A percentile compares a stretch with the other conserved stretches of the same genome.
phyloP scores from a whole-genome alignment of 2,329 filamentous ascomycete species.

The Thielaviopsis euricoi region DNA sequence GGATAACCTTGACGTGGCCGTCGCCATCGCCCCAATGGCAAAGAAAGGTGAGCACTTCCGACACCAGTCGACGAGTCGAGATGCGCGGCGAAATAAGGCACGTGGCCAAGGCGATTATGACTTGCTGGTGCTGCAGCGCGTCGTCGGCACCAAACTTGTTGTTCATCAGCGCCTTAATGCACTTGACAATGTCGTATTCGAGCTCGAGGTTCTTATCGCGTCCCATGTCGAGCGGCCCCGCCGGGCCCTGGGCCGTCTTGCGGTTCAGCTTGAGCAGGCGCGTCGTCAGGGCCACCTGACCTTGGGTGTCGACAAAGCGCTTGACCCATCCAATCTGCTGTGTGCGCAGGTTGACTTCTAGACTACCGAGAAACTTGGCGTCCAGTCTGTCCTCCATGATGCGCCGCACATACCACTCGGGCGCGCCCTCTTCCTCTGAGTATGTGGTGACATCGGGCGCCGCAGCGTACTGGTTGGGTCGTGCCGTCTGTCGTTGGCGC shows the following conservation, averaged over 20 bases:
- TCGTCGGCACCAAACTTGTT: constrained; percentile 98
- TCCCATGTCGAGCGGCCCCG: constrained; percentile 34
- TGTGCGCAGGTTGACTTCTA: constrained; percentile 87
- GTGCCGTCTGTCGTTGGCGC: constrained; percentile 62
- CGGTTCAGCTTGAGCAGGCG: constrained; percentile 88
- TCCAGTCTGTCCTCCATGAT: constrained; percentile 93
- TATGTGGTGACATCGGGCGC: constrained; percentile 55
- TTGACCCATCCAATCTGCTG: constrained; percentile 97
- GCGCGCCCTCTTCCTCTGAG: constrained; percentile 86
- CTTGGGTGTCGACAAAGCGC: constrained; percentile 91
- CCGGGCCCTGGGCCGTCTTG: constrained; percentile 58
- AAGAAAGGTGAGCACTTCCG: constrained; percentile 88
- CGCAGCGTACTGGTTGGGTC: constrained; percentile 48
- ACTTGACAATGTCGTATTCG: constrained; percentile 96
- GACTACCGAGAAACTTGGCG: constrained; percentile 75
- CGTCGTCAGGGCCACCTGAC: constrained; percentile 88
- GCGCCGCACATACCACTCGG: constrained; percentile 94
- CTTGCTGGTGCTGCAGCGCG: constrained; percentile 75
- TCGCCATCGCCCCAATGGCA: constrained; percentile 85
- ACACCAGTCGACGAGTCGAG: constrained; percentile 85
- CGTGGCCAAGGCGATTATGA: constrained; percentile 72
- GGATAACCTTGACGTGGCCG: constrained; percentile 84
- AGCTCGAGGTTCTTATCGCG: constrained; percentile 69
- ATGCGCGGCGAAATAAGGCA: constrained; percentile 79
- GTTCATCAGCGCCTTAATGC: constrained; percentile 94